phyloP scores from a whole-genome alignment of 176 grass and related monocot species.

The Carex myosuroides region DNA sequence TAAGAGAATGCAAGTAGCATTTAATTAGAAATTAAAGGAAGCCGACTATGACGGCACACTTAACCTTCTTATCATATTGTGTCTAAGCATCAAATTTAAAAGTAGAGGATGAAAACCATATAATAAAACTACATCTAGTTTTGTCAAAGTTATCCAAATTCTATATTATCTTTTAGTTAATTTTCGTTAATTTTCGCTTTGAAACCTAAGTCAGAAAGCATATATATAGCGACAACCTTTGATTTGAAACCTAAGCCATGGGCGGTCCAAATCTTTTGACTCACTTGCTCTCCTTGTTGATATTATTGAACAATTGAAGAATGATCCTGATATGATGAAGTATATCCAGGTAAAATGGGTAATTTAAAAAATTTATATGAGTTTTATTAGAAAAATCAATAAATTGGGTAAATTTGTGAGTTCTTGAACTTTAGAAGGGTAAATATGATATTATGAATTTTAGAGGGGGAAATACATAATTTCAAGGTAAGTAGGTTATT shows the following conservation, averaged over 20 bases:
- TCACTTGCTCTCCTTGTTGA: conserved; percentile 49
- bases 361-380: too few species aligned
- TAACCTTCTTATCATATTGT: not conserved
- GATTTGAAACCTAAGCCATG: not conserved
- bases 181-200: not conserved
- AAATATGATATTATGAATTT: too few species aligned
- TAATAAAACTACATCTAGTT: not conserved
- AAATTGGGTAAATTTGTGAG: too few species aligned
- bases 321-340: conserved; percentile 43
- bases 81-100: not conserved
- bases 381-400: too few species aligned
- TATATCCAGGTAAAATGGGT: conserved; percentile 13
- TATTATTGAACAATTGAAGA: conserved; percentile 64
- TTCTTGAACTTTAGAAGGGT: too few species aligned
- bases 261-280: conserved; percentile 16
- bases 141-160: conserved; percentile 5
- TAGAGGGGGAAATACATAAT: too few species aligned
- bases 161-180: not conserved
- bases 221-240: not conserved
- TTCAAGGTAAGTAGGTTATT: not conserved
- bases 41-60: not conserved
- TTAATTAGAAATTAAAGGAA: not conserved
- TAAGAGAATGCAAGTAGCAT: too few species aligned
- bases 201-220: not conserved
- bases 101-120: not conserved